Base-by-base conservation (phyloP, 2,329 filamentous ascomycete genomes). In the Decorospora gaudefroyi region DNA sequence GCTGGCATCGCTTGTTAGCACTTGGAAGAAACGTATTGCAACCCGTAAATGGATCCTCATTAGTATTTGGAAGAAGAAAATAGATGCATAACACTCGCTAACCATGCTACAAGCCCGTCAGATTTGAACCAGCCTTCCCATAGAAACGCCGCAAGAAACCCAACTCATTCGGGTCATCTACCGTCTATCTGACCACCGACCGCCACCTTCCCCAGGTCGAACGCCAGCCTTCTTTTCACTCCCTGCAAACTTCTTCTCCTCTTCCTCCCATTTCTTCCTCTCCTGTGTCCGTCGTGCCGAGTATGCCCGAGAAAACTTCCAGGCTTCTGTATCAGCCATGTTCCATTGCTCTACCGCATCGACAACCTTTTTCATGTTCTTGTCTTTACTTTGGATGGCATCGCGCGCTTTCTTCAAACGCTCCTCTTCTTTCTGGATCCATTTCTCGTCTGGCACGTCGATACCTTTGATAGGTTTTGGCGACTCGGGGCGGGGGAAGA, bases 241-340 rank as follows among this genome's bases (percentile, higher is more conserved):
- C 6, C 81, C 82, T 1, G 78, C 80, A 64, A 81, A 89, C 55
- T 76, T 78, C 51, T 77, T 77, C 72, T 89, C 85, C 48, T 86
- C 80, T 49, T 84, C 79, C 64, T 88, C 85, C 85, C 86, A 91
- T 59, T 79, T 75, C 55, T 75, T 66, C 43, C 86, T 74, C 74
- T 90, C 86, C 31, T 85, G 74, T 17, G 76, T 72, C 28, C 79
- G 74, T 25, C 86, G 73, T 12, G 85, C 86, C 36, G 83, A 72
- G 52, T 80, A 89, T 0, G 87, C 86, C 25, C 84, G 74, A 4
- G 84, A 78, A 62, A 91, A 91, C 59, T 81, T 82, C 87, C 87
- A 92, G 1, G 83, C 83, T 69, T 92, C 87, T 1, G 84, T 85
- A 59, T 92, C 88, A 0, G 83, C 86, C 53, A 90, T 65, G 63